Base-by-base conservation (phyloP, 2,329 filamentous ascomycete genomes). In the Celoporthe dispersa region DNA sequence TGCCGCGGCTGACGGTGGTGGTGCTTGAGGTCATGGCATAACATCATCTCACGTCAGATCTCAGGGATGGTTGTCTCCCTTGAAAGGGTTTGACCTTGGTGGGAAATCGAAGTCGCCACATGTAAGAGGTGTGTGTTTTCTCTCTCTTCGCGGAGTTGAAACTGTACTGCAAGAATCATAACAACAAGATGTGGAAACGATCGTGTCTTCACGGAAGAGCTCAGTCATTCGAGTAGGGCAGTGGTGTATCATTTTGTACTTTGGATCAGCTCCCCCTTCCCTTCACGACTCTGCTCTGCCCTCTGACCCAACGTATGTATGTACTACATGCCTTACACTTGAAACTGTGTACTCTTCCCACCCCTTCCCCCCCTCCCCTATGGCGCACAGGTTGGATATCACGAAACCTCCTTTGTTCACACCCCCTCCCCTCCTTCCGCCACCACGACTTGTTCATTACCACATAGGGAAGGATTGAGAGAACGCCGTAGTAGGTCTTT, bases 401-500 rank as follows among this genome's bases (percentile, higher is more conserved):
- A 70, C 62, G 41, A 57, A 63, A 41, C 68, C 59, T 28, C 60
- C 61, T 61, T 48, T 12, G 37, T 8, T n/a, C n/a, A n/a, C n/a
- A n/a, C 8, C 39, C 60, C 6, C 6, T 66, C 55, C 68, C 35
- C 66, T 33, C 39, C 28, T 55, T 37, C 37, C 53, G 22, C 39
- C 25, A 41, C 35, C 9, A 55, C 44, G 35, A 37, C 25, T 60
- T 44, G 55, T 37, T 67, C 66, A 70, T 71, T 66, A 68, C 66
- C 65, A 60, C 70, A 61, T 70, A 66, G 61, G 63, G 64, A 44
- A 63, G 68, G n/a, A 62, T 53, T 69, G 62, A 60, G 33, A 53
- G 14, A 66, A 69, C 55, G 63, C 67, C 62, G 63, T 66, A 62
- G 28, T 48, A 53, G 64, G 44, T 70, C 69, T 71, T 71, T 71